A percentile compares a stretch with the other conserved stretches of the same genome.
phyloP scores from a whole-genome alignment of 495 filamentous ascomycete species.

The Podospora anserina region DNA sequence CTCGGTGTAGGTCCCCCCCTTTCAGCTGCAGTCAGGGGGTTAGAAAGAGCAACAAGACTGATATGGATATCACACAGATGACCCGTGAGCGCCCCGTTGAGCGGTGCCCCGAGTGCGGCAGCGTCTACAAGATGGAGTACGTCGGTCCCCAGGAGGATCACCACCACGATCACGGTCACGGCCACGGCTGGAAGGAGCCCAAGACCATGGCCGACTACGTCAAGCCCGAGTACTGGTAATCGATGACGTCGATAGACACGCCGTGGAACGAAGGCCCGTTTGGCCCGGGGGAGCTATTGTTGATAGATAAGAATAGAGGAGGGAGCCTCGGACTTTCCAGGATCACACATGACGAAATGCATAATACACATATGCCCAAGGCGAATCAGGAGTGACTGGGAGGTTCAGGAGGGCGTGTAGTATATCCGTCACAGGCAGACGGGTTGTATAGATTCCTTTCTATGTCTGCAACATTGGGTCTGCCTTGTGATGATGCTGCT shows the following conservation, averaged over 20 bases:
- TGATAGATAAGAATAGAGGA: background rate
- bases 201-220: conserved; percentile 94
- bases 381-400: background rate
- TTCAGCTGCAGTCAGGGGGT: background rate
- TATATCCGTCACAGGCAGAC: conserved; percentile 17
- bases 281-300: conserved; percentile 21
- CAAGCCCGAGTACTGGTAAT: conserved; percentile 83
- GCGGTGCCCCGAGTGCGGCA: conserved; percentile 93
- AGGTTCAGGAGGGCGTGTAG: conserved; percentile 15
- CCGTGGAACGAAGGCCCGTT: conserved; percentile 1
- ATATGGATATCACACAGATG: conserved; percentile 51
- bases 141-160: conserved; percentile 72
- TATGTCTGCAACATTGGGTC: conserved; percentile 7
- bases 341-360: conserved; percentile 1
- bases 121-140: conserved; percentile 95
- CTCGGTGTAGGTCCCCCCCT: conserved; percentile 61
- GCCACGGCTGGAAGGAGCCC: conserved; percentile 67
- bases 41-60: background rate
- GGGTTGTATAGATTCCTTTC: conserved; percentile 27
- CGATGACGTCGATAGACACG: background rate
- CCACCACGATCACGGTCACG: conserved; percentile 54
- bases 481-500: background rate
- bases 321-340: background rate
- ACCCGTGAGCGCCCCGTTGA: conserved; percentile 85
- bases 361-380: background rate